These are phyloP conservation scores for Darksidea phi DNA, from an alignment of 495 filamentous ascomycete genomes.

Conservation along the genomic window DNA sequence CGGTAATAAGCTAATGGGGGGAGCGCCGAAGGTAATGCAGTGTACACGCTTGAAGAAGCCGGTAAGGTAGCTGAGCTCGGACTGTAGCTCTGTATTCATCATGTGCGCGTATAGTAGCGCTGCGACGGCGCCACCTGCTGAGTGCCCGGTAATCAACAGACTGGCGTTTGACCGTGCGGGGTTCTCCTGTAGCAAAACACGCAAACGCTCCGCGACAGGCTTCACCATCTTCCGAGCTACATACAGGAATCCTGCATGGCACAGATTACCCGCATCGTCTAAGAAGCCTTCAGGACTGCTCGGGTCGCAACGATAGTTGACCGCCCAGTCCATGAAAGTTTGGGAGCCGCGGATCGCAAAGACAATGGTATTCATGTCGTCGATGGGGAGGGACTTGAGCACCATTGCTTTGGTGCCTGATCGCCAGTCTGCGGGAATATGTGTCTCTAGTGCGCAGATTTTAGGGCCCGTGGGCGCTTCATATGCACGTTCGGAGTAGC, in stretches of 20 bases:
- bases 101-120: constrained; percentile 76
- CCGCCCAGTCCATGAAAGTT: constrained; percentile 79
- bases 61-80: constrained; percentile 65
- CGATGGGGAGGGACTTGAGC: constrained; percentile 71
- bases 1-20: constrained; percentile 70
- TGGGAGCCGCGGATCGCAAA: constrained; percentile 78
- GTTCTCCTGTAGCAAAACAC: constrained; percentile 65
- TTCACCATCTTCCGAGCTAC: constrained; percentile 74
- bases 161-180: constrained; percentile 62
- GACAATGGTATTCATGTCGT: constrained; percentile 72
- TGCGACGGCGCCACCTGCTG: constrained; percentile 78
- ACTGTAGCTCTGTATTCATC: constrained; percentile 56
- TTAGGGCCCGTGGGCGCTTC: constrained; percentile 53
- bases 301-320: constrained; percentile 70
- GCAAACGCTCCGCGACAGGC: constrained; percentile 66
- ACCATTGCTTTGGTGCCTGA: constrained; percentile 80
- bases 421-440: constrained; percentile 66
- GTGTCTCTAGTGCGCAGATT: constrained; percentile 56
- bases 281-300: constrained; percentile 63
- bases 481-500: constrained; percentile 72
- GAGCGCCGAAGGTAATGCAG: constrained; percentile 79
- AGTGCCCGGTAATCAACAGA: constrained; percentile 79
- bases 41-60: constrained; percentile 72
- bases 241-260: constrained; percentile 73
- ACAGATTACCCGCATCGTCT: constrained; percentile 71